Conservation (phyloP, 306 rosid species). For the Crotalaria pallida region DNA sequence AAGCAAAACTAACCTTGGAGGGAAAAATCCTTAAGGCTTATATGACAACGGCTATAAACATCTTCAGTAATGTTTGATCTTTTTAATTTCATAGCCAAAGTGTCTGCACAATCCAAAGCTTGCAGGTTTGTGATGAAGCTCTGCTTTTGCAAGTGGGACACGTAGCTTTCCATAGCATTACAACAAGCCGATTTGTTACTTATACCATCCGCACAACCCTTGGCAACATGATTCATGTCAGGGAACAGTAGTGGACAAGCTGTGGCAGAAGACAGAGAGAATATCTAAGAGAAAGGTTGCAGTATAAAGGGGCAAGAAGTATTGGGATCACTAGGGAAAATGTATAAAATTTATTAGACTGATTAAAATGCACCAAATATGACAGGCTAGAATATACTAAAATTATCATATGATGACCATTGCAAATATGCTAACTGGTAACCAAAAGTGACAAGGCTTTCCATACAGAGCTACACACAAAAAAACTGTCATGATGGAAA, state of each 20-base stretch:
- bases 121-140: slow-evolving; percentile 91
- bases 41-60: slow-evolving; percentile 74
- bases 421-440: not conserved
- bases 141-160: slow-evolving; percentile 93
- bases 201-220: slow-evolving; percentile 61
- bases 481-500: not conserved
- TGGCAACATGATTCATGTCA: slow-evolving; percentile 50
- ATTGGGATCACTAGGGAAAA: slow-evolving; percentile 11
- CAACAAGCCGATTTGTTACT: slow-evolving; percentile 73
- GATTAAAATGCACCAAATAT: not conserved
- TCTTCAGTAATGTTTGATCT: slow-evolving; percentile 53
- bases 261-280: slow-evolving; percentile 27
- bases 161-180: slow-evolving; percentile 74
- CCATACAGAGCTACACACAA: not conserved
- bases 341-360: not conserved
- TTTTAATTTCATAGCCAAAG: slow-evolving; percentile 72
- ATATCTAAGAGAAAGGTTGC: slow-evolving; percentile 8
- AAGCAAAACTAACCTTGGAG: slow-evolving; percentile 72
- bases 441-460: not conserved
- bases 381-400: not conserved
- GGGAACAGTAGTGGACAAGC: slow-evolving; percentile 88
- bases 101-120: slow-evolving; percentile 87
- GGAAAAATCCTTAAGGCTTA: slow-evolving; percentile 91
- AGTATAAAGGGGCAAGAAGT: slow-evolving; percentile 12
- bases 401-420: not conserved